Percentiles rank a stretch among this genome's conserved stretches.
phyloP scores from a whole-genome alignment of 1,284 basidiomycete species.

The Cryptococcus sp. region DNA sequence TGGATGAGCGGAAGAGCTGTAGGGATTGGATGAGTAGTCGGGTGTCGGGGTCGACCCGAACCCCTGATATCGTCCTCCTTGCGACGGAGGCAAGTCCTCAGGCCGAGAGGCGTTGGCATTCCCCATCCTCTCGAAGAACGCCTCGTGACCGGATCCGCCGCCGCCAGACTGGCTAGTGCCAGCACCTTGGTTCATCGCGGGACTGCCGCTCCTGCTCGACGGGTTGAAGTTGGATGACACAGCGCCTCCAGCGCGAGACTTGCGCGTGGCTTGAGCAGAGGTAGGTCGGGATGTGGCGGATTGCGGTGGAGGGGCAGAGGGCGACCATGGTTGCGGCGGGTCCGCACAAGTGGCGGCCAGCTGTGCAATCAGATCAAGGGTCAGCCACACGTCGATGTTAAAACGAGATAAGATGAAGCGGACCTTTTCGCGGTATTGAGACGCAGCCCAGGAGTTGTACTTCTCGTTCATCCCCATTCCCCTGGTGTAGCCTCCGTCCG shows the following conservation, averaged over 20 bases:
- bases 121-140: conserved; percentile 52
- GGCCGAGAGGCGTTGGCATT: conserved; percentile 44
- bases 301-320: conserved; percentile 44
- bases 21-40: conserved; percentile 5
- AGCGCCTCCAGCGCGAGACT: conserved; percentile 40
- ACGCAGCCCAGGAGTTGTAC: conserved; percentile 88
- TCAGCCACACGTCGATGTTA: neutral
- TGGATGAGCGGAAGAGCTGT: conserved; percentile 35
- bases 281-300: conserved; percentile 38
- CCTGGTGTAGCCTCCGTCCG: conserved; percentile 72
- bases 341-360: conserved; percentile 48
- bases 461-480: conserved; percentile 71
- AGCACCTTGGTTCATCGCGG: conserved; percentile 15
- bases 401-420: conserved; percentile 6
- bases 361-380: conserved; percentile 11
- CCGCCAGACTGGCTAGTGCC: neutral
- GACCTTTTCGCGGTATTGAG: conserved; percentile 89
- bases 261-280: conserved; percentile 49
- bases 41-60: conserved; percentile 49
- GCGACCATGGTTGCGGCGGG: conserved; percentile 43
- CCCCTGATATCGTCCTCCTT: conserved; percentile 52
- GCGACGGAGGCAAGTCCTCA: conserved; percentile 50
- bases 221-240: conserved; percentile 31
- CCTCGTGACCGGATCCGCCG: conserved; percentile 43
- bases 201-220: conserved; percentile 13